Evolutionary conservation across 1,284 basidiomycete species (phyloP).

Genomic region (Moesziomyces globuligerus): DNA sequence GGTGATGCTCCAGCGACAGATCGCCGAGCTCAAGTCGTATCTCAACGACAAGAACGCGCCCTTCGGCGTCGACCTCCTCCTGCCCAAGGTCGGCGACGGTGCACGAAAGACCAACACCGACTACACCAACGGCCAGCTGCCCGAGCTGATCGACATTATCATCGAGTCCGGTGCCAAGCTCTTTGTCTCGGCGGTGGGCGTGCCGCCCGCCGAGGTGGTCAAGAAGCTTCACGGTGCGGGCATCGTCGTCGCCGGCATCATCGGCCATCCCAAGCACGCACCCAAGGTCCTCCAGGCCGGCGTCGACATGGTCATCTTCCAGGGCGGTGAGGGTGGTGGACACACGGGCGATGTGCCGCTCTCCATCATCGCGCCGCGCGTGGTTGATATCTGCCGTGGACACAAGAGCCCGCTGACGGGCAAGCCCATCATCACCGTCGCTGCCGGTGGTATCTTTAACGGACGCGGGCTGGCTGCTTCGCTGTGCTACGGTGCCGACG

Average conservation of each 20-base stretch:
- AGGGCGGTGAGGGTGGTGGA: slow-evolving; percentile 63
- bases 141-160: slow-evolving; percentile 58
- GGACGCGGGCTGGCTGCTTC: slow-evolving; percentile 59
- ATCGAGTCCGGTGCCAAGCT: slow-evolving; percentile 59
- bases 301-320: slow-evolving; percentile 63
- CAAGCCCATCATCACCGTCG: slow-evolving; percentile 57
- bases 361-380: slow-evolving; percentile 54
- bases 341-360: slow-evolving; percentile 63
- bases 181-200: slow-evolving; percentile 63
- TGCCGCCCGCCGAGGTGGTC: slow-evolving; percentile 57
- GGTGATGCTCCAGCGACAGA: slow-evolving; percentile 31
- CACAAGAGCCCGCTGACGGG: slow-evolving; percentile 58
- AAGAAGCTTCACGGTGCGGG: slow-evolving; percentile 55
- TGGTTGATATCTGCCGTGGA: slow-evolving; percentile 57
- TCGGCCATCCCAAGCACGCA: slow-evolving; percentile 71
- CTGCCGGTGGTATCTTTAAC: slow-evolving; percentile 59
- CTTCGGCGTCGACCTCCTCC: slow-evolving; percentile 61
- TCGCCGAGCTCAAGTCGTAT: slow-evolving; percentile 48
- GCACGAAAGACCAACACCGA: slow-evolving; percentile 64
- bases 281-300: slow-evolving; percentile 59
- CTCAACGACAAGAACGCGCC: slow-evolving; percentile 61
- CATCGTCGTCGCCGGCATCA: slow-evolving; percentile 72
- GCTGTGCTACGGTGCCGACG: slow-evolving; percentile 54
- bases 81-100: slow-evolving; percentile 61
- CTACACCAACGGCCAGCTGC: slow-evolving; percentile 57